Conservation (phyloP, 805 yeast species). For the Vanderwaltozyma verrucispora region DNA sequence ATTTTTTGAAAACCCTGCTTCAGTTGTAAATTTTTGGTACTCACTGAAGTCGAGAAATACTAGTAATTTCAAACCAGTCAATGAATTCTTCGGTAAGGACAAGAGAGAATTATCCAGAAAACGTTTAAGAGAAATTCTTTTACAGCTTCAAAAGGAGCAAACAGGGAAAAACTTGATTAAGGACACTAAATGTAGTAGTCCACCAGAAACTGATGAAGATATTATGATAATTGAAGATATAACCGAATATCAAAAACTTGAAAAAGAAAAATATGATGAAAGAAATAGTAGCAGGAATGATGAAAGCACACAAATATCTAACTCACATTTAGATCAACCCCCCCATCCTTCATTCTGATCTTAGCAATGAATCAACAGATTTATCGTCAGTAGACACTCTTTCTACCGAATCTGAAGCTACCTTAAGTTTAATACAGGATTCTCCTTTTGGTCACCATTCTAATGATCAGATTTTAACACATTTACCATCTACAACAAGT, state of each 20-base stretch:
- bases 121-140: constrained; percentile 16
- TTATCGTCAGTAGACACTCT: no score
- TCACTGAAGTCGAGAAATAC: constrained; percentile 13
- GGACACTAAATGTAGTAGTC: not conserved
- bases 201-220: not conserved
- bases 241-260: not conserved
- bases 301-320: no score
- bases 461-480: no score
- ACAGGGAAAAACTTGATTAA: not conserved
- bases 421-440: not conserved
- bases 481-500: not conserved
- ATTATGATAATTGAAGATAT: constrained; percentile 2
- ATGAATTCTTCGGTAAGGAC: constrained; percentile 22
- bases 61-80: constrained; percentile 10
- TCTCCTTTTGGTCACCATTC: not conserved
- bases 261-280: not conserved
- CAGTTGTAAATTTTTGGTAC: constrained; percentile 43
- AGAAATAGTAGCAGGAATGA: not conserved
- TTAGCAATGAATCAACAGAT: no score
- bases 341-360: no score
- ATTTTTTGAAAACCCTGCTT: constrained; percentile 41
- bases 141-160: constrained; percentile 10
- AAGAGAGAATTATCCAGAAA: constrained; percentile 19
- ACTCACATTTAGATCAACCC: no score
- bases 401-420: no score